Conservation (phyloP, 352 stramenopile genomes). For the Phytophthora constricta region DNA sequence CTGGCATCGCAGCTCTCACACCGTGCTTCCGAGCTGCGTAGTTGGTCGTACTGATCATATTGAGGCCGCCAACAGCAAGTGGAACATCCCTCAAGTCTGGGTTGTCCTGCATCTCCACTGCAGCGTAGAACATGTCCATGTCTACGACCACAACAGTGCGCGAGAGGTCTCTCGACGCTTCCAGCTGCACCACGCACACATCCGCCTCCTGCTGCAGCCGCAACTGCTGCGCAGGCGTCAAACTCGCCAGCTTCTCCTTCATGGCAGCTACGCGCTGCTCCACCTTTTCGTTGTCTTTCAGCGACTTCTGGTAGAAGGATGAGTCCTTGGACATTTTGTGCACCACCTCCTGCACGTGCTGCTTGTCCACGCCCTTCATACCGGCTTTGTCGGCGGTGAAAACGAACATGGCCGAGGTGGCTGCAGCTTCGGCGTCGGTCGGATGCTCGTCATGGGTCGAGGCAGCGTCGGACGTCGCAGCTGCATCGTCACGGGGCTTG, state of each 20-base stretch:
- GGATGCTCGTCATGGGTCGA: background rate
- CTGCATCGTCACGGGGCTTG: slow-evolving; percentile 12
- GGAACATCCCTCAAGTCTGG: slow-evolving; percentile 88
- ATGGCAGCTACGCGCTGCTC: slow-evolving; percentile 84
- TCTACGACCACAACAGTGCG: slow-evolving; percentile 92
- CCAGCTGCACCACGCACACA: slow-evolving; percentile 53
- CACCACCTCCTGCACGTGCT: slow-evolving; percentile 93
- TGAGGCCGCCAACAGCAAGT: slow-evolving; percentile 91
- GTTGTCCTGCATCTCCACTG: slow-evolving; percentile 95
- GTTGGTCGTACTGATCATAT: slow-evolving; percentile 97
- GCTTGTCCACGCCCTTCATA: slow-evolving; percentile 90
- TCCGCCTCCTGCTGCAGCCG: slow-evolving; percentile 52
- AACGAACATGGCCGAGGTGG: slow-evolving; percentile 69
- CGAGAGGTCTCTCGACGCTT: slow-evolving; percentile 59
- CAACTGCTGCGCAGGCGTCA: slow-evolving; percentile 49
- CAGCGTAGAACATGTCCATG: slow-evolving; percentile 99
- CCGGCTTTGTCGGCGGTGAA: slow-evolving; percentile 89
- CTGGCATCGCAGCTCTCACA: slow-evolving; percentile 96
- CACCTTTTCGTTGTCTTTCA: slow-evolving; percentile 89
- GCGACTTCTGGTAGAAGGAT: slow-evolving; percentile 92
- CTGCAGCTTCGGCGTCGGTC: slow-evolving; percentile 4
- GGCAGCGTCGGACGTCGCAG: background rate
- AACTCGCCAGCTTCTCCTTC: slow-evolving; percentile 57
- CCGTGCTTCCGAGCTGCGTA: slow-evolving; percentile 95
- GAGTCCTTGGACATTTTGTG: slow-evolving; percentile 95